Base-by-base conservation (phyloP, 2,329 filamentous ascomycete genomes). In the Aspergillus pseudoterreus region DNA sequence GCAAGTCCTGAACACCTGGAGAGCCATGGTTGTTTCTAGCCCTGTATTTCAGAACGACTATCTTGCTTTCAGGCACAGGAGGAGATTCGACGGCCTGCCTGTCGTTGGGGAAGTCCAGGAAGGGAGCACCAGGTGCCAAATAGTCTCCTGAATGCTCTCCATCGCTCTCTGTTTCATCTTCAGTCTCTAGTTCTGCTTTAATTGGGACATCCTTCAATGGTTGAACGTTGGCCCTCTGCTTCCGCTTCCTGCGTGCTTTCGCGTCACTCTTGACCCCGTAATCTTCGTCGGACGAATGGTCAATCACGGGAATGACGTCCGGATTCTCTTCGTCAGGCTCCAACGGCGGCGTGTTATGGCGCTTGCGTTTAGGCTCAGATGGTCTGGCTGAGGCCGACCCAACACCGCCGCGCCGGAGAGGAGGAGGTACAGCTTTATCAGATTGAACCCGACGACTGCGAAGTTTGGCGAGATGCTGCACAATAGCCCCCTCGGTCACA, bases 381-480 rank as follows among this genome's bases (percentile, higher is more conserved):
- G 49, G 12, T 36, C 45, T 56, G 39, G 35, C 55, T 4, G 57
- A 51, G 21, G 39, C 9, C 27, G 53, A 30, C 14, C 58, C 63
- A 38, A 56, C 52, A 11, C 62, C 63, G 14, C 67, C 67, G 33
- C 74, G 70, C 48, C 67, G 69, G 6, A 75, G 59, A 17, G 69
- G 62, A 8, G 74, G 73, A 4, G 75, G 75, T 2, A 75, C 70
- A 1, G 55, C 55, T 24, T 71, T 66, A 0, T 64, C 64, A 4
- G 62, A 59, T 2, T 58, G 53, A 8, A 64, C 53, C 53, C 75
- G 66, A 27, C 68, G 66, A 15, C 36, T 45, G 8, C 75, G 73
- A 2, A 78, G 56, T 52, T 78, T 78, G 0, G 73, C 65, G 12
- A 78, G 61, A 47, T 78, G 76, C 54, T 78, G 76, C 1, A 72